phyloP scores from a whole-genome alignment of 176 grass and related monocot genomes.

The Triticum aestivum region DNA sequence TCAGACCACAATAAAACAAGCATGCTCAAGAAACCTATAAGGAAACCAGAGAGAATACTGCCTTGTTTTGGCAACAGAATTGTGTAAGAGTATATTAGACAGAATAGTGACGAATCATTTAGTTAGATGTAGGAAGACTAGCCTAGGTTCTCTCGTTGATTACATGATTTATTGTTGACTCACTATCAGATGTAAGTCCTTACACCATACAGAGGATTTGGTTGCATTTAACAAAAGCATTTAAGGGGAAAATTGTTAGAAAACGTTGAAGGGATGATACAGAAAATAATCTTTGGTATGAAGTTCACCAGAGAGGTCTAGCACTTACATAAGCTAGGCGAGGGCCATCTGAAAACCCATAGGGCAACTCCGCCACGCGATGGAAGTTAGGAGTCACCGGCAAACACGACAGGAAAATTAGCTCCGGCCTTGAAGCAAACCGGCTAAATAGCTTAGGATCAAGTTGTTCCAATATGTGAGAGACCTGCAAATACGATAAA shows the following conservation, averaged over 20 bases:
- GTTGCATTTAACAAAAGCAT: background rate
- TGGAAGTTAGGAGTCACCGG: conserved; percentile 87
- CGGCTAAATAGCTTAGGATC: conserved; percentile 66
- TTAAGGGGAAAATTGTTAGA: background rate
- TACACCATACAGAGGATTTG: conserved; percentile 11
- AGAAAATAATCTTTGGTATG: background rate
- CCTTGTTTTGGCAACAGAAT: conserved; percentile 11
- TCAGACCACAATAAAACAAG: conserved; percentile 4
- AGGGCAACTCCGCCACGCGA: conserved; percentile 63
- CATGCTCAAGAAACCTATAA: conserved; percentile 9
- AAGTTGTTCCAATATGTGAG: conserved; percentile 68
- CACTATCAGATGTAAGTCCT: conserved; percentile 24
- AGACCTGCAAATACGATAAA: conserved; percentile 57
- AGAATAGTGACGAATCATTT: background rate
- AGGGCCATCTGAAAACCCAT: conserved; percentile 68
- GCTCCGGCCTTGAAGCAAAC: conserved; percentile 60
- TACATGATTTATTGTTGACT: conserved; percentile 26
- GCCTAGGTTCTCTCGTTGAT: background rate
- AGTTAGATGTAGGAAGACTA: background rate
- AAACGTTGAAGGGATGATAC: conserved; percentile 13
- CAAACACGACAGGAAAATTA: conserved; percentile 74
- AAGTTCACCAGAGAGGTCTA: background rate
- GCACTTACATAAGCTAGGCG: conserved; percentile 81
- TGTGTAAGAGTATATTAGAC: conserved; percentile 12
- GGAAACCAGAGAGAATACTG: conserved; percentile 11